phyloP scores from a whole-genome alignment of 345 rosid genomes.

The Populus alba region DNA sequence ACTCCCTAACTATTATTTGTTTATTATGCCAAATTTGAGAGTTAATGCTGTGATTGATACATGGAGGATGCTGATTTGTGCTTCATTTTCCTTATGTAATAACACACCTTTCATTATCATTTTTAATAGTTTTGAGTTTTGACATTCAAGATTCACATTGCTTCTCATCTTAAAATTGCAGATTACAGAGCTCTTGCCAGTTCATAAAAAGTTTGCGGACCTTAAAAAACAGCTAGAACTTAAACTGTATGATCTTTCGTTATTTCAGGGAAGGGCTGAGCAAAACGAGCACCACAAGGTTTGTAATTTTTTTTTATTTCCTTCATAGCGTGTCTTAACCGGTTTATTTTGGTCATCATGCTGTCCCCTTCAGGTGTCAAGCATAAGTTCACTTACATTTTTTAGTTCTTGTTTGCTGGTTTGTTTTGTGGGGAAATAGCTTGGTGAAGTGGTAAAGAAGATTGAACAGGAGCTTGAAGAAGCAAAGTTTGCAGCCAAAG shows the following conservation, averaged over 20 bases:
- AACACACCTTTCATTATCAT: neutral
- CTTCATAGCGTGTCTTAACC: conserved; percentile 5
- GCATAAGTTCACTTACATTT: conserved; percentile 1
- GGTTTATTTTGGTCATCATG: conserved; percentile 1
- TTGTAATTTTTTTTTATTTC: neutral
- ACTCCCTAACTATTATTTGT: neutral
- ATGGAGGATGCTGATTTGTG: neutral
- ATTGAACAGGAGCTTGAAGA: conserved; percentile 79
- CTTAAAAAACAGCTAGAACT: conserved; percentile 77
- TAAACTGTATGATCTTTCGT: conserved; percentile 77
- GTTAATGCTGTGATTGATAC: neutral
- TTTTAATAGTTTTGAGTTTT: neutral
- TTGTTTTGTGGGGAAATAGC: conserved; percentile 33
- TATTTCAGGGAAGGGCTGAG: conserved; percentile 86
- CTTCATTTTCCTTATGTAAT: neutral
- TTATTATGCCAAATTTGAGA: neutral
- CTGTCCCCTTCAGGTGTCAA: conserved; percentile 7
- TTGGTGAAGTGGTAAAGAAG: conserved; percentile 76
- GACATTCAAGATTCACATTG: neutral
- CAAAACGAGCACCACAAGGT: conserved; percentile 99
- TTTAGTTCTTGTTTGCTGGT: conserved; percentile 8
- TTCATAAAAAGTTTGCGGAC: conserved; percentile 65
- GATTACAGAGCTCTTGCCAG: conserved; percentile 74
- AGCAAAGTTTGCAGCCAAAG: conserved; percentile 58
- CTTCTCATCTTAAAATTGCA: conserved; percentile 44